Base-by-base conservation (phyloP, 768 basidiomycete genomes). In the Rhizopogon roseolus region DNA sequence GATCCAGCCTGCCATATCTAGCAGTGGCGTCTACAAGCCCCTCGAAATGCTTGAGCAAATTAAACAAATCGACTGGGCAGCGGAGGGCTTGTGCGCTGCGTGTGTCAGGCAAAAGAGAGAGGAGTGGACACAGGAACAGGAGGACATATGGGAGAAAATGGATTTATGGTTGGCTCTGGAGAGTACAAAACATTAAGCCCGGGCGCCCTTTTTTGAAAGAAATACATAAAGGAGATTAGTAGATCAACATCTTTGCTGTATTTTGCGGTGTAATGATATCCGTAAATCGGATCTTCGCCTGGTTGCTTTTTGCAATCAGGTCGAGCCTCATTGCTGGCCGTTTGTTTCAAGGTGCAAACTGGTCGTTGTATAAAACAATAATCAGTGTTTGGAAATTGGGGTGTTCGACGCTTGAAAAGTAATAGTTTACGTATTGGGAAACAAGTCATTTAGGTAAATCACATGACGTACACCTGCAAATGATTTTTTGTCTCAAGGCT, bases 91-190 rank as follows among this genome's bases (percentile, higher is more conserved):
- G 27, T 89, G 88, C 66, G 59, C 59, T 6, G 72, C 74, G 4
- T 90, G 88, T 62, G 72, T 78, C 6, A 62, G 62, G 48, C 81
- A 81, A 53, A 89, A 88, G 69, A 67, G 70, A 50, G 75, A 73
- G 48, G 88, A 89, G 61, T 90, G 87, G 87, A 74, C 76, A 10
- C 73, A 71, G 16, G 84, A 86, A 64, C 83, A 86, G 62, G 63
- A 69, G 45, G 68, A 60, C 6, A 68, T 89, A 11, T 90, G 88
- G 88, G 66, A 67, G 27, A 67, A 71, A 59, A 74, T 89, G 72
- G 83, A 83, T 61, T 67, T 50, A 4, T 90, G 87, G 88, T 87
- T 50, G 43, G 36, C 43, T 10, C 51, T 34, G 43, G 25, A 32
- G 29, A 13, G 55, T 19, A 37, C 29, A 28, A 54, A 60, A 48